These are phyloP conservation scores for Sporodiniella umbellata DNA, from an alignment of 371 early-diverging fungal genomes.

Conservation along the genomic window DNA sequence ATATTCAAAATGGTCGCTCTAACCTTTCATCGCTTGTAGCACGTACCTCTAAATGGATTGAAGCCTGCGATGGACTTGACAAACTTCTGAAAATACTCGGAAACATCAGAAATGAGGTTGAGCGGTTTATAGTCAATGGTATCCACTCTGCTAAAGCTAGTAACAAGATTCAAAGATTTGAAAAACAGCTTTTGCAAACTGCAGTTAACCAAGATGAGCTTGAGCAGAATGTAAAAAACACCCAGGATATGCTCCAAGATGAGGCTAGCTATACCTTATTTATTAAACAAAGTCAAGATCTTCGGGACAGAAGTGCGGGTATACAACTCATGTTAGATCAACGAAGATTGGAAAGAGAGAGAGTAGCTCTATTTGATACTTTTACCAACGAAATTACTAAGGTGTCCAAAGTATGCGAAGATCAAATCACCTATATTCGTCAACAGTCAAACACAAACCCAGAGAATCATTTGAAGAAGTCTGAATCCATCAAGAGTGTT, in stretches of 20 bases:
- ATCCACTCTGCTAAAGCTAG: constrained; percentile 1
- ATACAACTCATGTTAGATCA: constrained; percentile 19
- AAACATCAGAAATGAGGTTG: constrained; percentile 7
- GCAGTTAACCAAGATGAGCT: constrained; percentile 18
- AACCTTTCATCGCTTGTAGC: constrained; percentile 15
- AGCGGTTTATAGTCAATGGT: not conserved
- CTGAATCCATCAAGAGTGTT: constrained; percentile 29
- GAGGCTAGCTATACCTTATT: constrained; percentile 15
- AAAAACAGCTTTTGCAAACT: constrained; percentile 7
- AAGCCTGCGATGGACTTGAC: constrained; percentile 19
- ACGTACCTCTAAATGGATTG: constrained; percentile 20
- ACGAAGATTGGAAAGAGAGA: constrained; percentile 26
- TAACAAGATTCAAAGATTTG: constrained; percentile 15
- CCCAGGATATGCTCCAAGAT: constrained; percentile 16
- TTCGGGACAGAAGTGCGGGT: not conserved
- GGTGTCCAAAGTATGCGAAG: constrained; percentile 30
- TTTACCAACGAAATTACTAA: constrained; percentile 21
- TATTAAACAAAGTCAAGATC: constrained; percentile 10
- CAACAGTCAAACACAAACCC: constrained; percentile 39
- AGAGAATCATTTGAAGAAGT: constrained; percentile 32
- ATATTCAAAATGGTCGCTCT: constrained; percentile 3
- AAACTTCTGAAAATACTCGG: constrained; percentile 11
- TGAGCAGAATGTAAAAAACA: constrained; percentile 15
- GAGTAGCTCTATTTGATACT: constrained; percentile 10
- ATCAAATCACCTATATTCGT: constrained; percentile 33